Base-by-base conservation (phyloP, 169 alveolate species). In the Plasmodium knowlesi region DNA sequence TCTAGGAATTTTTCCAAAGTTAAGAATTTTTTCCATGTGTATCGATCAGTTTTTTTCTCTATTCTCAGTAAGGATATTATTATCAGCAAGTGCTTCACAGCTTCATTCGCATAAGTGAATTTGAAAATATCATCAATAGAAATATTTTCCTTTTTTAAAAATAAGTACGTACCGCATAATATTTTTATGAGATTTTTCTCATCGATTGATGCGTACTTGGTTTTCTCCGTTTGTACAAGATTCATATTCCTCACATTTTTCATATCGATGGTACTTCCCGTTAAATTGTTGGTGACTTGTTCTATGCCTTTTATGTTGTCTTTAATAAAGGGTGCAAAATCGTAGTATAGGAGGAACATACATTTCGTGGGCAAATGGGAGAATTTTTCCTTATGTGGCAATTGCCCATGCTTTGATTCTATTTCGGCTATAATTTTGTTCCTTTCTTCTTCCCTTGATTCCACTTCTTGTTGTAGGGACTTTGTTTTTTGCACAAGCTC, bases 291-390 rank as follows among this genome's bases (percentile, higher is more conserved):
- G n/a, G 30, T 5, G 14, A 91, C 95, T 43, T 50, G 61, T 1
- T 78, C 86, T 70, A 91, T 81, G 5, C 95, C 95, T 16, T 12
- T 71, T 70, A 91, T 3, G 41, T 91, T 91, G 2, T 82, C 37
- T 46, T 70, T 19, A 5, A 91, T 43, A 82, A 91, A 91, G 16
- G 95, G 32, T 12, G 28, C 57, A 74, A 70, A 91, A 70, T 80
- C 84, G 76, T 32, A 91, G 78, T 82, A 91, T 1, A 91, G 43
- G 32, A 91, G 78, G 76, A 81, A 91, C 25, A 70, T 46, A 61
- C 95, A 91, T 30, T 91, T 74, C n/a, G 76, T 16, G 72, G 95
- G 95, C 57, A 91, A 50, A 81, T 91, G 74, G 19, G 61, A 92
- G 30, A 39, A 71, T 9, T 39, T 41, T 82, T 80, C 85, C 54